Conservation (phyloP, 768 basidiomycete genomes). For the Tremella mesenterica region DNA sequence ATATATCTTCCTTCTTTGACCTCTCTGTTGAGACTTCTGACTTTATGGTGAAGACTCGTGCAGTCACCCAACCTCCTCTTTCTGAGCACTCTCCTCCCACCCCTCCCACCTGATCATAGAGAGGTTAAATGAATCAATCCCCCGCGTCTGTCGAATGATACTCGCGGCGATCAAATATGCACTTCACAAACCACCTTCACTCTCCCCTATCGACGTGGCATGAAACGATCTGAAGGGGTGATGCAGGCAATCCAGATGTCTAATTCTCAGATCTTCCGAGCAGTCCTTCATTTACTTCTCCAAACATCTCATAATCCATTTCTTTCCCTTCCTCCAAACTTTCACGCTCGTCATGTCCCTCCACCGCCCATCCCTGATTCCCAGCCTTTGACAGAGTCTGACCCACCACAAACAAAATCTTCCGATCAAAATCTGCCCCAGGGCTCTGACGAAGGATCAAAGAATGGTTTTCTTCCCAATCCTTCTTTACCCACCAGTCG, state of each 20-base stretch:
- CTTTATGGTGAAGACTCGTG: too few species aligned
- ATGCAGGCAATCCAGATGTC: neutral
- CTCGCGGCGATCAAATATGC: neutral
- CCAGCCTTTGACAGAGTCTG: neutral
- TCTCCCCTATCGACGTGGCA: too few species aligned
- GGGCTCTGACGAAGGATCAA: neutral
- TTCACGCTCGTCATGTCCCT: slow-evolving; percentile 11
- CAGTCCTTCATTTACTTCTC: slow-evolving; percentile 38
- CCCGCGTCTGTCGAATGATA: neutral
- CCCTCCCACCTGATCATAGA: too few species aligned
- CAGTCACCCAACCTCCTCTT: too few species aligned
- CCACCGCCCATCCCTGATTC: neutral
- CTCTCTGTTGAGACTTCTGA: neutral
- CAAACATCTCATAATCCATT: slow-evolving; percentile 36
- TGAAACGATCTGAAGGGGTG: neutral
- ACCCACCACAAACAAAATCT: neutral
- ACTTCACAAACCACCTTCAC: neutral
- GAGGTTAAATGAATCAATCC: too few species aligned
- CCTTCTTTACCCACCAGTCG: slow-evolving; percentile 4
- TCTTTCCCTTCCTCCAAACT: slow-evolving; percentile 22
- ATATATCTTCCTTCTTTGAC: neutral
- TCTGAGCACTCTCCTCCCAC: too few species aligned
- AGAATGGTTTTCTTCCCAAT: slow-evolving; percentile 1
- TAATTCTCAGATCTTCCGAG: slow-evolving; percentile 31
- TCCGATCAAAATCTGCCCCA: neutral